A percentile compares a stretch with the other conserved stretches of the same genome.
Conservation (phyloP, 352 stramenopile species). For the Thalassiosira ordinaria region DNA sequence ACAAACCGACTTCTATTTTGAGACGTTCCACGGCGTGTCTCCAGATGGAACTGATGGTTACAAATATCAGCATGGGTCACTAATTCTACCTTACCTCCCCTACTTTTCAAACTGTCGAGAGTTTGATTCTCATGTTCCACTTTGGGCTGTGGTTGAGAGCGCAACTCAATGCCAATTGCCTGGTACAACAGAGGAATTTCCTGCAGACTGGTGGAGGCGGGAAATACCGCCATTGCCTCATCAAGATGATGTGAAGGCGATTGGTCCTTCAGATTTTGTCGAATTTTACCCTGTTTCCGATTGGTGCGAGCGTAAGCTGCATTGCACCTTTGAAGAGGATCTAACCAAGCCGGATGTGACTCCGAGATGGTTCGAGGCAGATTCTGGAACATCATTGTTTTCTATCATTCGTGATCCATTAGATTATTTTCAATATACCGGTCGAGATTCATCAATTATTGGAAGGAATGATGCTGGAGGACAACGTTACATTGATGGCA, state of each 20-base stretch:
- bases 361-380: slow-evolving; percentile 95
- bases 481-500: slow-evolving; percentile 54
- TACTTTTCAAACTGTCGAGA: slow-evolving; percentile 96
- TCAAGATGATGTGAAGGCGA: slow-evolving; percentile 92
- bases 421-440: slow-evolving; percentile 89
- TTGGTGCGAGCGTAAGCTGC: slow-evolving; percentile 89
- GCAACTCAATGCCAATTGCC: slow-evolving; percentile 89
- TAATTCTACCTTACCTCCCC: slow-evolving; percentile 94
- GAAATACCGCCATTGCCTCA: slow-evolving; percentile 90
- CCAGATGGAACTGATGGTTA: slow-evolving; percentile 46
- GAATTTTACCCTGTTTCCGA: slow-evolving; percentile 90
- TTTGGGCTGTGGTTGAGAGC: slow-evolving; percentile 92
- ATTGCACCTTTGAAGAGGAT: slow-evolving; percentile 94
- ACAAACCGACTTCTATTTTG: slow-evolving; percentile 92
- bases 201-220: slow-evolving; percentile 66
- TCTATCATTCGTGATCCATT: slow-evolving; percentile 92
- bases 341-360: slow-evolving; percentile 89
- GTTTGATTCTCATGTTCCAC: slow-evolving; percentile 93
- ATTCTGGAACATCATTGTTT: slow-evolving; percentile 89
- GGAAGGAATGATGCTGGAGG: slow-evolving; percentile 58
- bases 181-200: slow-evolving; percentile 38
- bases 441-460: slow-evolving; percentile 76
- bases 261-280: slow-evolving; percentile 90
- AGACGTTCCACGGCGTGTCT: slow-evolving; percentile 89
- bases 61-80: slow-evolving; percentile 72